A percentile compares a stretch with the other conserved stretches of the same genome.
Evolutionary conservation across 2,329 filamentous ascomycete genomes (phyloP).

Genomic region (Diaporthe sp.): DNA sequence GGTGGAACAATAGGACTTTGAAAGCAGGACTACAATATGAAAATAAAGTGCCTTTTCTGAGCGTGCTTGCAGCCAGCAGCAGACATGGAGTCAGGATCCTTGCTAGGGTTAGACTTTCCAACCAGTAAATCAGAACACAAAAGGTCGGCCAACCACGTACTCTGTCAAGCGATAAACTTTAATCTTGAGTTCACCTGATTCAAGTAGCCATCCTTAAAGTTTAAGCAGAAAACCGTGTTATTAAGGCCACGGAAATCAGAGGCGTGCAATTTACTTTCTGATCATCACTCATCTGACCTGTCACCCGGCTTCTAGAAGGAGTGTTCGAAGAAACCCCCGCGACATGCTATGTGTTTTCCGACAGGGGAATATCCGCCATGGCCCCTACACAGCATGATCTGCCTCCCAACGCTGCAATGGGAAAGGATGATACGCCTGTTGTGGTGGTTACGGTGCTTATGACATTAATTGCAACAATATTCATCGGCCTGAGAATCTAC

Average conservation of each 20-base stretch:
- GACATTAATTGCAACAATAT: background rate
- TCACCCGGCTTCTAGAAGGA: background rate
- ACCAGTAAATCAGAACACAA: background rate
- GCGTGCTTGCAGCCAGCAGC: background rate
- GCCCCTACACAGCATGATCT: background rate
- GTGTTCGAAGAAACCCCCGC: background rate
- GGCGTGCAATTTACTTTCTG: too few relatives aligned
- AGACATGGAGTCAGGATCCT: background rate
- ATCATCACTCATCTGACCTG: background rate
- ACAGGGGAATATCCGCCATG: background rate
- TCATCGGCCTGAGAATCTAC: background rate
- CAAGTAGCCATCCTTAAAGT: background rate
- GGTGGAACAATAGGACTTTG: background rate
- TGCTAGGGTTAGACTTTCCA: background rate
- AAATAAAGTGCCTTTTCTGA: background rate
- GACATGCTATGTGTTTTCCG: background rate
- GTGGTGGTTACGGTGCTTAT: conserved; percentile 6
- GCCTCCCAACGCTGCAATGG: background rate
- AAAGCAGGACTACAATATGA: background rate
- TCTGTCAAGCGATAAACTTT: background rate
- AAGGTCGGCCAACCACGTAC: background rate
- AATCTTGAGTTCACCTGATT: background rate
- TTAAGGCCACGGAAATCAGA: background rate
- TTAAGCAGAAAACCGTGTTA: background rate
- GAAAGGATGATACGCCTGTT: background rate